Percentiles rank a stretch among this genome's conserved stretches.
These are phyloP conservation scores for Blastocystis sp. DNA, from an alignment of 352 stramenopile species.

Conservation along the genomic window DNA sequence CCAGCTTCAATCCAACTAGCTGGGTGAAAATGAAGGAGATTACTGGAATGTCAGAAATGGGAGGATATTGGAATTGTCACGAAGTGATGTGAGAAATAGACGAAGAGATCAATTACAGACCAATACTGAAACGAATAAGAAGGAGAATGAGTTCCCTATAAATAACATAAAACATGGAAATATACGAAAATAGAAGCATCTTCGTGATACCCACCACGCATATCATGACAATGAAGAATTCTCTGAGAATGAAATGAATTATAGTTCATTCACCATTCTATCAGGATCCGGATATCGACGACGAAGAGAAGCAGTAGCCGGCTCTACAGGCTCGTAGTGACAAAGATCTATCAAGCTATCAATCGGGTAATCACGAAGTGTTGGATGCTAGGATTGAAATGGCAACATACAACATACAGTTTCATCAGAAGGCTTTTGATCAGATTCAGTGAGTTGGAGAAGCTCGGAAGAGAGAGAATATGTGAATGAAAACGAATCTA, in stretches of 20 bases:
- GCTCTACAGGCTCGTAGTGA: background rate
- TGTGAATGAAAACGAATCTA: background rate
- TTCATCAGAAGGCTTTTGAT: background rate
- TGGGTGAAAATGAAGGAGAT: conserved; percentile 9
- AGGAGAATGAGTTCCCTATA: conserved; percentile 21
- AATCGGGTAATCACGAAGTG: background rate
- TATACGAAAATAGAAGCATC: conserved; percentile 12
- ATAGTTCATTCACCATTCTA: background rate
- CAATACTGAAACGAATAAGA: conserved; percentile 42
- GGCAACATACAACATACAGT: background rate
- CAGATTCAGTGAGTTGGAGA: background rate
- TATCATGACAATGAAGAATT: conserved; percentile 57
- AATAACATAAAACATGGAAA: background rate
- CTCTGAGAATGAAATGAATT: background rate
- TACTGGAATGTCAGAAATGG: background rate
- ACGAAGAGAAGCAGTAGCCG: background rate
- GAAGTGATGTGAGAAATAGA: conserved; percentile 60
- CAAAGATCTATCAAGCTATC: background rate
- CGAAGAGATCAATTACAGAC: conserved; percentile 42
- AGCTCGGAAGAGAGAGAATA: background rate
- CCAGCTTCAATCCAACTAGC: conserved; percentile 25
- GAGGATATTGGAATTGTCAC: conserved; percentile 65
- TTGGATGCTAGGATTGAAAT: conserved; percentile 1
- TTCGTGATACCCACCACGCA: conserved; percentile 41
- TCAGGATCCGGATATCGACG: background rate